phyloP scores from a whole-genome alignment of 2,329 filamentous ascomycete genomes.

The Venturia effusa region DNA sequence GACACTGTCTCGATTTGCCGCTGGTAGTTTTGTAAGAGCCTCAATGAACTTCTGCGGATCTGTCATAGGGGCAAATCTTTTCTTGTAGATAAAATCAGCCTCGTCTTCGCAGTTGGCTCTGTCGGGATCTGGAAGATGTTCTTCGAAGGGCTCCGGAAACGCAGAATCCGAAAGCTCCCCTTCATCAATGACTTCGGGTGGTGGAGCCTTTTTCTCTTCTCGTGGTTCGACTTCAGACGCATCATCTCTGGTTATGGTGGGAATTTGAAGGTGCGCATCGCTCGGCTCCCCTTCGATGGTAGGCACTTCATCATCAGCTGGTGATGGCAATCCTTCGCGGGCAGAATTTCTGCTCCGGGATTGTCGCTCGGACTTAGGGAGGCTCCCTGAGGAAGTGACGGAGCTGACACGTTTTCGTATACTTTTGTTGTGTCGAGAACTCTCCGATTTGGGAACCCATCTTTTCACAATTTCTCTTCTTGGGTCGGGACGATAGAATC shows the following conservation, averaged over 20 bases:
- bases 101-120: constrained; percentile 26
- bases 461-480: constrained; percentile 6
- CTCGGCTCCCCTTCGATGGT: neutral
- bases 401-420: neutral
- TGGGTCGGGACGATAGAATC: constrained; percentile 10
- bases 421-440: neutral
- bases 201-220: neutral
- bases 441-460: constrained; percentile 7
- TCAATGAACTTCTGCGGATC: constrained; percentile 31
- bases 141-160: constrained; percentile 26
- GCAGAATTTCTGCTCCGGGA: neutral
- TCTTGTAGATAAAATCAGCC: constrained; percentile 32
- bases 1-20: constrained; percentile 35
- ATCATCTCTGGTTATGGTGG: neutral
- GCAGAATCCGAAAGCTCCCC: constrained; percentile 25
- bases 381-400: neutral
- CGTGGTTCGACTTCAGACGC: neutral
- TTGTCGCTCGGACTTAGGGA: neutral
- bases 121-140: constrained; percentile 19
- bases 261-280: neutral
- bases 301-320: neutral
- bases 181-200: constrained; percentile 19
- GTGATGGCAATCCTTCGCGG: neutral
- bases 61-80: constrained; percentile 30
- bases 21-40: constrained; percentile 31